Evolutionary conservation across 352 stramenopile genomes (phyloP), one percentile per base, ranked within the genome.

Genomic region (Globisporangium uncinulatum): DNA sequence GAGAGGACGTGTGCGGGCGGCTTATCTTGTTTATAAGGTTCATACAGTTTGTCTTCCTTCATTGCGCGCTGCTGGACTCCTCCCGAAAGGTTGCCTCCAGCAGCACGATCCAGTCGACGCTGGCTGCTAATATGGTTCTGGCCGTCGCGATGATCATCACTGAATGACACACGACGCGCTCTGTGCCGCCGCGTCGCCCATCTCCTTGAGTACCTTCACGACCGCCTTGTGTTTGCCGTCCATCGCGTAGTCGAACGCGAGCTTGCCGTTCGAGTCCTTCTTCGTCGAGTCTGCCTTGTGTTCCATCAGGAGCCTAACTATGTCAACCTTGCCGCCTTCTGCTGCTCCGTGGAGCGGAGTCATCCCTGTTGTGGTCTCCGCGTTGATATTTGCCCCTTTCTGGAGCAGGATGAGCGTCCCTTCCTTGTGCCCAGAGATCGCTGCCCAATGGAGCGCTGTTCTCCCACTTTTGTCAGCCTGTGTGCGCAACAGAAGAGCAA

Each of bases 381-480:
- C 88, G 59, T 97, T 92, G 55, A 97, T 88, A 54, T 91, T 76
- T 29, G 85, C 84, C 11, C 86, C 83, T 60, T 93, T 95, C 51
- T 93, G 81, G 15, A 97, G 56, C 48, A 95, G 59, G 48, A 95
- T 68, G 17, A 94, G 53, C 19, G 86, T 95, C 21, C 80, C 84
- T 59, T 97, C 87, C 73, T 95, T 96, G 66, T 98, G 89, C 5
- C 92, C 91, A 51, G 87, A 96, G 54, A 98, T 97, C 17, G 79
- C 86, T 20, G 92, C 88, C 91, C 91, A 97, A 69, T 98, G 92
- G 7, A 97, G 69, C 48, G 89, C 83, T 48, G 92, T 97, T 62
- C 92, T 71, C 44, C 92, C 92, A 62, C 87, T 97, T 74, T 97
- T 97, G 54, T 97, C 91, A 21, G 85, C 79, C 85, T 97, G 67